Evolutionary conservation across 2,329 filamentous ascomycete genomes (phyloP).

Genomic region (Microdochium bolleyi): DNA sequence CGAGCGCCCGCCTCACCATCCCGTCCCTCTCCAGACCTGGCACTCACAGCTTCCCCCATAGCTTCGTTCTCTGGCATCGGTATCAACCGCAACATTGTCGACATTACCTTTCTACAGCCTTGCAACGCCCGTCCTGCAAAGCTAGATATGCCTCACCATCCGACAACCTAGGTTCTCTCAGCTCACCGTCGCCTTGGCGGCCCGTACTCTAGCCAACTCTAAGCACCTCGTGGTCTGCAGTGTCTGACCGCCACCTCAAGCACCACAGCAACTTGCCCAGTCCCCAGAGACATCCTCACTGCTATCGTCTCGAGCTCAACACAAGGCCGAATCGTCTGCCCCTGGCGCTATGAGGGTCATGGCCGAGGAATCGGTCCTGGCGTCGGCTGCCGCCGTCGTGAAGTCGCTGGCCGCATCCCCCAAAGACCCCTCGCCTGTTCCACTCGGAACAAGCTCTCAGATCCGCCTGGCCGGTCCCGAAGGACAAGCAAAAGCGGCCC

Average conservation of each 20-base stretch:
- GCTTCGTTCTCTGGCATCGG: no score
- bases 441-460: slow-evolving; percentile 34
- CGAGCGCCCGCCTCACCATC: no score
- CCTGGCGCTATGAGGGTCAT: slow-evolving; percentile 19
- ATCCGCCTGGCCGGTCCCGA: slow-evolving; percentile 72
- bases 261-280: no score
- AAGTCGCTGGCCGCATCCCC: slow-evolving; percentile 40
- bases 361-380: slow-evolving; percentile 48
- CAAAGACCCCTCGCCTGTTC: slow-evolving; percentile 27
- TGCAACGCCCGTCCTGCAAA: not conserved
- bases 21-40: no score
- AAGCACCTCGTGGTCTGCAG: not conserved
- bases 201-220: not conserved
- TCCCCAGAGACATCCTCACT: not conserved
- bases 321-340: not conserved
- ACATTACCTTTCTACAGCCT: not conserved
- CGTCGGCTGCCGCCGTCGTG: slow-evolving; percentile 44
- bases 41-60: no score
- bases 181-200: not conserved
- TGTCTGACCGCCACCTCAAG: not conserved
- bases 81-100: not conserved
- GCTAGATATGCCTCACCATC: not conserved
- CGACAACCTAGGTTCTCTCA: not conserved
- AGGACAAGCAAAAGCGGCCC: slow-evolving; percentile 63
- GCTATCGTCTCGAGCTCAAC: not conserved